Conservation (phyloP, 352 stramenopile genomes). For the Phytophthora ohioensis region DNA sequence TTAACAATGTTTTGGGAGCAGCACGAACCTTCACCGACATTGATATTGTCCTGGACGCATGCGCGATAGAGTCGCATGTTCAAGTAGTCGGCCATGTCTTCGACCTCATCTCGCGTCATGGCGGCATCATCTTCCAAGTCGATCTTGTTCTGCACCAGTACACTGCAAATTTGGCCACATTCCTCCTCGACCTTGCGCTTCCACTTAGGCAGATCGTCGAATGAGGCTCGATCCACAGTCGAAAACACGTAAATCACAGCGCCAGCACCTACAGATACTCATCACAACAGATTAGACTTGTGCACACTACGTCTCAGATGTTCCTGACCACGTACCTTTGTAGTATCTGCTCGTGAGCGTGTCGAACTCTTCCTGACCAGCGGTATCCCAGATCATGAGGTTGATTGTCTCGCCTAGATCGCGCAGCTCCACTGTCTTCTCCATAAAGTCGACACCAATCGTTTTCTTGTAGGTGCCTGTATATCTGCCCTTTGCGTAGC, state of each 20-base stretch:
- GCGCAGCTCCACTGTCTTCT: conserved; percentile 76
- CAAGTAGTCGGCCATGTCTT: conserved; percentile 70
- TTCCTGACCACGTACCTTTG: conserved; percentile 39
- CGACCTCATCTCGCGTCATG: conserved; percentile 67
- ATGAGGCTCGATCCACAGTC: conserved; percentile 73
- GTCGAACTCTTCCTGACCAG: conserved; percentile 84
- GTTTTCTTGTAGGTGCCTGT: conserved; percentile 88
- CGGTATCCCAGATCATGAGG: conserved; percentile 88
- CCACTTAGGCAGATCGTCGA: conserved; percentile 76
- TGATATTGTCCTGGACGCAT: conserved; percentile 79
- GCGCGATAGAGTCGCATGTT: conserved; percentile 67
- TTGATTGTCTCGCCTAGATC: conserved; percentile 70
- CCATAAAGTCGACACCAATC: conserved; percentile 88
- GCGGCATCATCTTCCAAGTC: conserved; percentile 70
- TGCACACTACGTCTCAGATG: background rate
- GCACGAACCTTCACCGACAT: conserved; percentile 67
- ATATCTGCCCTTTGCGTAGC: conserved; percentile 83
- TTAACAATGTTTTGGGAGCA: background rate
- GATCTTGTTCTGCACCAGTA: conserved; percentile 84
- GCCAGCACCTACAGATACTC: conserved; percentile 44
- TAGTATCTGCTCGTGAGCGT: conserved; percentile 86
- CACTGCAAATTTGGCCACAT: conserved; percentile 68
- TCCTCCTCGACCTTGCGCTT: conserved; percentile 77
- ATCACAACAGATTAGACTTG: background rate
- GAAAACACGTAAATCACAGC: conserved; percentile 84